Percentiles rank a stretch among this genome's conserved stretches.
These are phyloP conservation scores for Priceomyces castillae DNA, from an alignment of 805 yeast genomes.

Conservation along the genomic window DNA sequence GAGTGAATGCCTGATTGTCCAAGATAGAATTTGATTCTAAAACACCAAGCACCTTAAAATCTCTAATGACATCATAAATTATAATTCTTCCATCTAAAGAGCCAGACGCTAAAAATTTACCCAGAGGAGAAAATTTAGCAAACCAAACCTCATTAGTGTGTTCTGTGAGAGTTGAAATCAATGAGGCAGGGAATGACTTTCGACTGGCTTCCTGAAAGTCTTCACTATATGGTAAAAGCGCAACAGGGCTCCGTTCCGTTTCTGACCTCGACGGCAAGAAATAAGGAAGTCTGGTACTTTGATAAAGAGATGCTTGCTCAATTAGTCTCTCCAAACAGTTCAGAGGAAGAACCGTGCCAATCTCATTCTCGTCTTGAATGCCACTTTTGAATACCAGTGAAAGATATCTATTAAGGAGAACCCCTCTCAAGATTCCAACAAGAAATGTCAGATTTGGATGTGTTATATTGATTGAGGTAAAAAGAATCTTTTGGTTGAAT, in stretches of 20 bases:
- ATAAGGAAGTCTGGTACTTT: constrained; percentile 23
- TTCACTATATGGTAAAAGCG: constrained; percentile 13
- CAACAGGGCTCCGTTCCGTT: constrained; percentile 6
- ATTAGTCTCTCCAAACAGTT: constrained; percentile 23
- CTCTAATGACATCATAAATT: constrained; percentile 60
- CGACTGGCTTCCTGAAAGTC: constrained; percentile 13
- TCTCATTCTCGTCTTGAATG: neutral
- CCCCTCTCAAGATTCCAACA: constrained; percentile 1
- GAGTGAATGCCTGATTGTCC: constrained; percentile 27
- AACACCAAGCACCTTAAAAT: constrained; percentile 30
- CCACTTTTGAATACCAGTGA: constrained; percentile 4
- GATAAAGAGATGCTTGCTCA: constrained; percentile 19
- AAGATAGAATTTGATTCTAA: constrained; percentile 25
- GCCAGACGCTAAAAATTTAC: constrained; percentile 72
- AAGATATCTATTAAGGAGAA: constrained; percentile 5
- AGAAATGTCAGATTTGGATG: neutral
- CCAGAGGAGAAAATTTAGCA: constrained; percentile 72
- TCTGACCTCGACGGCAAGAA: constrained; percentile 27
- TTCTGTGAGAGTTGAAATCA: constrained; percentile 44
- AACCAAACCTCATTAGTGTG: constrained; percentile 85
- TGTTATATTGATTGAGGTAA: constrained; percentile 6
- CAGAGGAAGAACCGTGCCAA: constrained; percentile 17
- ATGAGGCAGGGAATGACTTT: constrained; percentile 45
- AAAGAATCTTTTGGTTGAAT: constrained; percentile 10
- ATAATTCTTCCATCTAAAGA: constrained; percentile 63